phyloP scores from a whole-genome alignment of 106 monocot genomes.

The Phalaenopsis aphrodite region DNA sequence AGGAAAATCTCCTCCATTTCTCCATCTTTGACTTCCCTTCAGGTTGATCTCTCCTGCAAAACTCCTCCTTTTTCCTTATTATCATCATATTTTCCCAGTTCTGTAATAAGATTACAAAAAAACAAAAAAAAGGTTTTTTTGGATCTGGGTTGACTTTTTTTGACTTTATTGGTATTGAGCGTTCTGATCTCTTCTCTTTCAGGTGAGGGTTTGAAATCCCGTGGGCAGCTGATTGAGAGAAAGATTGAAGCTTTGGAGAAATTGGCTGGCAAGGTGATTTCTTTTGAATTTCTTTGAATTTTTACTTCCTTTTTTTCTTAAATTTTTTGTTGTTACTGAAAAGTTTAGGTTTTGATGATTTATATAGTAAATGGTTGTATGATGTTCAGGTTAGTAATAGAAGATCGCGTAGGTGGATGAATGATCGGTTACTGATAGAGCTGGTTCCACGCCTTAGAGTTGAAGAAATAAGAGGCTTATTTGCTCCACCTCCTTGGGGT shows the following conservation, averaged over 20 bases:
- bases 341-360: background rate
- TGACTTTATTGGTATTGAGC: background rate
- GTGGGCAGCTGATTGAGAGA: slow-evolving; percentile 60
- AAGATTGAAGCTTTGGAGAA: slow-evolving; percentile 80
- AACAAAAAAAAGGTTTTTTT: background rate
- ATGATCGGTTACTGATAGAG: slow-evolving; percentile 87
- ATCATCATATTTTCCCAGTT: background rate
- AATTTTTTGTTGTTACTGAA: no score
- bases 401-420: slow-evolving; percentile 84
- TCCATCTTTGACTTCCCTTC: slow-evolving; percentile 24
- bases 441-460: slow-evolving; percentile 87
- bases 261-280: slow-evolving; percentile 56
- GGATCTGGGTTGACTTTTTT: background rate
- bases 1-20: slow-evolving; percentile 14
- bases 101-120: background rate
- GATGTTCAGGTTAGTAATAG: slow-evolving; percentile 77
- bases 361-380: background rate
- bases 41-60: background rate
- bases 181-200: background rate
- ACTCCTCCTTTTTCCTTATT: no score
- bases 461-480: slow-evolving; percentile 96
- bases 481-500: slow-evolving; percentile 99
- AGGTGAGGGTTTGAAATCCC: slow-evolving; percentile 42
- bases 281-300: background rate
- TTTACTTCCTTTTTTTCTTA: no score